phyloP scores from a whole-genome alignment of 1,284 basidiomycete genomes.

The Moniliophthora roreri region DNA sequence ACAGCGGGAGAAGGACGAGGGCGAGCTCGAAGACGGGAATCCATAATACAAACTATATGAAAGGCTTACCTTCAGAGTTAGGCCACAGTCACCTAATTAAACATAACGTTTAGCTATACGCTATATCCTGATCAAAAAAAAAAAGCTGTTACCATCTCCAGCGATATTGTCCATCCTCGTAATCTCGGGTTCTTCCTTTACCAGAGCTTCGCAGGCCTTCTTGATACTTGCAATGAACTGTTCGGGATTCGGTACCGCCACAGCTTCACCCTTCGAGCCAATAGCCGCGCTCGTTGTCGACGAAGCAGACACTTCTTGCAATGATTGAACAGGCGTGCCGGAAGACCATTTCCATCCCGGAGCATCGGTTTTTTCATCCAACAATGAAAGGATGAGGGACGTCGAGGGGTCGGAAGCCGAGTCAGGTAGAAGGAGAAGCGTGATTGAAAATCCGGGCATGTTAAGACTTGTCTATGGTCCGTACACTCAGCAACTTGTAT shows the following conservation, averaged over 20 bases:
- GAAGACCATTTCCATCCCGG: conserved; percentile 87
- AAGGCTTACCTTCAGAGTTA: conserved; percentile 64
- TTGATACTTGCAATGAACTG: conserved; percentile 60
- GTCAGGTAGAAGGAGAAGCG: conserved; percentile 77
- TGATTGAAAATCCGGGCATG: conserved; percentile 94
- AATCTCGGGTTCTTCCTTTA: conserved; percentile 83
- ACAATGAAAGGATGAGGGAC: conserved; percentile 75
- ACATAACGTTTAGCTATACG: not conserved
- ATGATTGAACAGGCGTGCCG: conserved; percentile 26
- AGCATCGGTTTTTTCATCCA: conserved; percentile 74
- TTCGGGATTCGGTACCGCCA: conserved; percentile 38
- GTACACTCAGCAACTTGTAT: conserved; percentile 7
- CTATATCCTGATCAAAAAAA: not conserved
- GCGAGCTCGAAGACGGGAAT: not conserved
- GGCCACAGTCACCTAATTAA: conserved; percentile 6
- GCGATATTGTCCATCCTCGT: conserved; percentile 86
- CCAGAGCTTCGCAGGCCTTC: conserved; percentile 68
- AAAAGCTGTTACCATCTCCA: conserved; percentile 44
- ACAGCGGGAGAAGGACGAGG: not conserved
- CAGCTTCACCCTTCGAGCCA: conserved; percentile 23
- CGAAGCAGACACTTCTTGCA: conserved; percentile 15
- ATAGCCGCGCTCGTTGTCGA: conserved; percentile 14
- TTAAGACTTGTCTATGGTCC: conserved; percentile 77
- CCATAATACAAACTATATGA: not conserved
- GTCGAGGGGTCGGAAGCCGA: conserved; percentile 72